Conservation (phyloP, 2,329 filamentous ascomycete genomes). For the Exutisphaerella laricina region DNA sequence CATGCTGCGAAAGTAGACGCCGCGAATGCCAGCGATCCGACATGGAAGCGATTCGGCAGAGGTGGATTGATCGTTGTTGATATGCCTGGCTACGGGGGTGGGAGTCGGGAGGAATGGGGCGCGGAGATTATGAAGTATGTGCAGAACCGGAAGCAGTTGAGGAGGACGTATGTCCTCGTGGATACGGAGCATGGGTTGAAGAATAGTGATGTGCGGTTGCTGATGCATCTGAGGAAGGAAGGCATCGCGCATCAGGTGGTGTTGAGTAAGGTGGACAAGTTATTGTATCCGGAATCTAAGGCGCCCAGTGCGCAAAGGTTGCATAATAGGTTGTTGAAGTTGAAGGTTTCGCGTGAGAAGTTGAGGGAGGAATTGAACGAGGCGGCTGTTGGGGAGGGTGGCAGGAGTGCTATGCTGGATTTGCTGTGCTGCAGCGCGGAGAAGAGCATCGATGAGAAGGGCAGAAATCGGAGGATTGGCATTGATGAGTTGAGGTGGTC, state of each 20-base stretch:
- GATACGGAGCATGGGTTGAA: constrained; percentile 61
- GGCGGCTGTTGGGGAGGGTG: constrained; percentile 30
- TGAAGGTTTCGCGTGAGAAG: constrained; percentile 38
- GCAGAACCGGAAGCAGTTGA: constrained; percentile 55
- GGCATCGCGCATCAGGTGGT: constrained; percentile 60
- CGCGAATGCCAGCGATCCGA: constrained; percentile 29
- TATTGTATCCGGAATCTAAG: constrained; percentile 38
- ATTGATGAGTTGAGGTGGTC: constrained; percentile 60
- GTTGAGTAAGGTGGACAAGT: constrained; percentile 59
- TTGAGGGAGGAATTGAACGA: constrained; percentile 42
- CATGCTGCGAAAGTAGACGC: constrained; percentile 32
- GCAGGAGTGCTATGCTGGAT: constrained; percentile 49
- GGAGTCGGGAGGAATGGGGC: constrained; percentile 58
- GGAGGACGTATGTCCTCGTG: constrained; percentile 59
- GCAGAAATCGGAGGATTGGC: constrained; percentile 52
- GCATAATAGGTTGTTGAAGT: constrained; percentile 25
- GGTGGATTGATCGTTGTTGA: constrained; percentile 57
- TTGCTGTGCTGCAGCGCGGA: constrained; percentile 54
- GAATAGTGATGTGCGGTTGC: constrained; percentile 51
- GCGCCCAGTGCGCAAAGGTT: constrained; percentile 21
- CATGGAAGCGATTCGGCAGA: constrained; percentile 31
- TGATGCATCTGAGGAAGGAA: constrained; percentile 51
- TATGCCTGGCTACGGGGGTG: constrained; percentile 66
- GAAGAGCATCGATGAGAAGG: constrained; percentile 42
- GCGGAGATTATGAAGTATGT: constrained; percentile 64